Percentiles rank a stretch among this genome's conserved stretches.
Conservation (phyloP, 768 basidiomycete species). For the Baorangia bicolor region DNA sequence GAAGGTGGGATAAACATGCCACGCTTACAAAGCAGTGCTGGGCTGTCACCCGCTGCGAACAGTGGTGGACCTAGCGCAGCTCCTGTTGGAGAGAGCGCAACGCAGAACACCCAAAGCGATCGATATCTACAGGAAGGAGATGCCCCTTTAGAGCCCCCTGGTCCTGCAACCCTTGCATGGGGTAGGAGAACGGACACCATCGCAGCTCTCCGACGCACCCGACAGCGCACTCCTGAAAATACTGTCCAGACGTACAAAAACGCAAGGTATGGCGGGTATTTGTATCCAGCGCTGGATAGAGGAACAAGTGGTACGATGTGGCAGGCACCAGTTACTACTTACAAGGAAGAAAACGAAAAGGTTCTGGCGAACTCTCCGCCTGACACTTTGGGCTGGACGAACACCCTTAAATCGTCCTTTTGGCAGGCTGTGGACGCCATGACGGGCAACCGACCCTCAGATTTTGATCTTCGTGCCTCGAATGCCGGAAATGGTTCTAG, state of each 20-base stretch:
- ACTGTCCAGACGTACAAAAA: slow-evolving; percentile 8
- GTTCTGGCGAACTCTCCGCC: neutral
- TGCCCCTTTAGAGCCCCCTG: slow-evolving; percentile 15
- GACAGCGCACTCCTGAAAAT: slow-evolving; percentile 4
- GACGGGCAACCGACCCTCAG: slow-evolving; percentile 39
- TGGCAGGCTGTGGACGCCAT: slow-evolving; percentile 51
- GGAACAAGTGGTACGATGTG: neutral
- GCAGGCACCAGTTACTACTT: neutral
- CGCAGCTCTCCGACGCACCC: slow-evolving; percentile 20
- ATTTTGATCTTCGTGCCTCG: neutral
- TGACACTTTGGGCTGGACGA: slow-evolving; percentile 40
- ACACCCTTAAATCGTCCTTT: slow-evolving; percentile 43
- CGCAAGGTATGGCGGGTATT: slow-evolving; percentile 14
- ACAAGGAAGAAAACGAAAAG: neutral
- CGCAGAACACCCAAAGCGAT: neutral
- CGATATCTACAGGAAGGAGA: slow-evolving; percentile 1
- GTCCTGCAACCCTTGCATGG: slow-evolving; percentile 26
- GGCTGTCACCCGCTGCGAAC: neutral
- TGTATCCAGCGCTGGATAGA: slow-evolving; percentile 5
- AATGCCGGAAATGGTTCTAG: slow-evolving; percentile 10
- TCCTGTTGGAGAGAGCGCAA: neutral
- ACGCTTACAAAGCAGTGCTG: neutral
- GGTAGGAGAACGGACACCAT: slow-evolving; percentile 28
- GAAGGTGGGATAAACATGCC: slow-evolving; percentile 27
- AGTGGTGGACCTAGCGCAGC: neutral